phyloP scores from a whole-genome alignment of 176 grass and related monocot species.

The Tuctoria greenei region DNA sequence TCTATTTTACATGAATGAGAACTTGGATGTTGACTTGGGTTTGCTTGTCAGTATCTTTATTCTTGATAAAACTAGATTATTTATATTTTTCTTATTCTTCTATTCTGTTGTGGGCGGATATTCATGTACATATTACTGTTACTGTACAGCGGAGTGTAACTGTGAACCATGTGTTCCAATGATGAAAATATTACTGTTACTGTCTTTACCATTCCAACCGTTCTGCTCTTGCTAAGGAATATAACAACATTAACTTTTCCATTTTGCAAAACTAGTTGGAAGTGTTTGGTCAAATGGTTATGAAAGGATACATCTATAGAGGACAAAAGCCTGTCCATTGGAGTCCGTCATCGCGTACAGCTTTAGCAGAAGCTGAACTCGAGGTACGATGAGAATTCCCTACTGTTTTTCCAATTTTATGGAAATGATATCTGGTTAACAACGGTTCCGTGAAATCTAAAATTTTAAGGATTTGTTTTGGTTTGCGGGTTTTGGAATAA shows the following conservation, averaged over 20 bases:
- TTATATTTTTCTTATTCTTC: not conserved
- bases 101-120: not conserved
- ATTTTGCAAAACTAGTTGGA: conserved; percentile 65
- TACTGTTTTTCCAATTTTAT: conserved; percentile 5
- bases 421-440: not conserved
- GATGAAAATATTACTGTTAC: not conserved
- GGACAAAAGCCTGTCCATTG: conserved; percentile 94
- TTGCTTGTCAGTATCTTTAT: conserved; percentile 13
- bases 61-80: not conserved
- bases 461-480: not conserved
- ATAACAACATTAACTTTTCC: conserved; percentile 28
- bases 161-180: not conserved
- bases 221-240: conserved; percentile 21
- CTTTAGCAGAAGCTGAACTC: conserved; percentile 93
- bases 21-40: not conserved
- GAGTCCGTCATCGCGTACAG: conserved; percentile 92
- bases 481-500: not conserved
- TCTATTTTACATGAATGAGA: conserved; percentile 26
- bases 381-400: conserved; percentile 57
- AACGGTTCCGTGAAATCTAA: not conserved
- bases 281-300: conserved; percentile 90
- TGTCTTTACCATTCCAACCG: conserved; percentile 6
- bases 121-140: not conserved
- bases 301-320: conserved; percentile 95
- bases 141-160: not conserved